A percentile compares a stretch with the other conserved stretches of the same genome.
phyloP scores from a whole-genome alignment of 148 eudicot species.

The Amaranthus palmeri region DNA sequence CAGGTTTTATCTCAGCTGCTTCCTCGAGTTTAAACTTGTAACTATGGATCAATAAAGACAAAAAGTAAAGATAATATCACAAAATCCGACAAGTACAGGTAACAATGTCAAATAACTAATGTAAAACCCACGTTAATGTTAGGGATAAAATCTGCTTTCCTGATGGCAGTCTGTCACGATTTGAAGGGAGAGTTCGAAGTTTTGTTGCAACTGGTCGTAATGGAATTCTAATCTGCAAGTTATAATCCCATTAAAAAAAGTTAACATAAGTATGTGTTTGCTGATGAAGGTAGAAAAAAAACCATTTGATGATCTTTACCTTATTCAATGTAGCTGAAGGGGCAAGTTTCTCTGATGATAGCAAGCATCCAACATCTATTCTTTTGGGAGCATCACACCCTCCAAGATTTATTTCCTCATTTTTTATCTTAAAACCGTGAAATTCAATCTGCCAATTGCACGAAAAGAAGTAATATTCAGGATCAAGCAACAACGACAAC shows the following conservation, averaged over 20 bases:
- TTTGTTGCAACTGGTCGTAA: slow-evolving; percentile 73
- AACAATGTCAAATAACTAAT: neutral
- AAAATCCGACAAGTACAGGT: neutral
- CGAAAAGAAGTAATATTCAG: neutral
- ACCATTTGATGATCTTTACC: slow-evolving; percentile 31
- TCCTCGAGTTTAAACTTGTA: slow-evolving; percentile 95
- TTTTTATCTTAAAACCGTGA: slow-evolving; percentile 78
- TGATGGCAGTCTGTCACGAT: slow-evolving; percentile 88
- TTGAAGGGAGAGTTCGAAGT: slow-evolving; percentile 63
- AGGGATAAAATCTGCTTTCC: slow-evolving; percentile 88
- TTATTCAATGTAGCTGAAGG: slow-evolving; percentile 75
- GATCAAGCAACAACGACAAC: neutral
- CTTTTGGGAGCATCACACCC: slow-evolving; percentile 91
- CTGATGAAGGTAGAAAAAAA: neutral
- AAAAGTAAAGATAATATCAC: neutral
- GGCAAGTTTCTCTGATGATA: slow-evolving; percentile 74
- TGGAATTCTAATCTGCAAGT: slow-evolving; percentile 72
- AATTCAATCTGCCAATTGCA: slow-evolving; percentile 56
- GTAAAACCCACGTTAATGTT: slow-evolving; percentile 64
- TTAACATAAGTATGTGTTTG: neutral
- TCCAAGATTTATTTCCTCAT: slow-evolving; percentile 68
- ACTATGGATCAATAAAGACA: slow-evolving; percentile 43
- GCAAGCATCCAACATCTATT: slow-evolving; percentile 69
- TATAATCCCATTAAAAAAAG: neutral
- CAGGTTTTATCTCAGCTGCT: slow-evolving; percentile 85